Evolutionary conservation across 805 yeast genomes (phyloP).

Genomic region (Clavispora fructus): DNA sequence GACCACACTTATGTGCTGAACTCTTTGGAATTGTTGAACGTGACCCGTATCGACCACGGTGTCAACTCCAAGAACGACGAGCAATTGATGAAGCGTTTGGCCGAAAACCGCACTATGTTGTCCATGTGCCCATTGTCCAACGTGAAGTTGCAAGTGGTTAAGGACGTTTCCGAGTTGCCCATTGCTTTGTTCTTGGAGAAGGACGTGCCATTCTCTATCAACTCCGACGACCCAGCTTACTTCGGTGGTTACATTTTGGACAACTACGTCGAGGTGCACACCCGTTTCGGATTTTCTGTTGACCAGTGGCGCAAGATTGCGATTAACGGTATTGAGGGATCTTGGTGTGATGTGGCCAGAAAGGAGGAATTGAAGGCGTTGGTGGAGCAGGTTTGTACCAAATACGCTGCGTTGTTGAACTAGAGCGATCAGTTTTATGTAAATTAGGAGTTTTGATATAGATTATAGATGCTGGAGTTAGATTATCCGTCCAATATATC

Average conservation of each 20-base stretch:
- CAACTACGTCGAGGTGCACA: slow-evolving; percentile 63
- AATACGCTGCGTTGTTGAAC: slow-evolving; percentile 23
- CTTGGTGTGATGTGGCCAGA: slow-evolving; percentile 62
- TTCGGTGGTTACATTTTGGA: slow-evolving; percentile 83
- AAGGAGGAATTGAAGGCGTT: slow-evolving; percentile 43
- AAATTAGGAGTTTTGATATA: neutral
- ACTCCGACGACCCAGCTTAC: slow-evolving; percentile 55
- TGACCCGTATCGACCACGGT: slow-evolving; percentile 77
- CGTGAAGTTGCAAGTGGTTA: slow-evolving; percentile 68
- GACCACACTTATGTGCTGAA: slow-evolving; percentile 61
- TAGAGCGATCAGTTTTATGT: neutral
- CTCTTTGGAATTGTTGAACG: slow-evolving; percentile 49
- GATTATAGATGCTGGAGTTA: neutral
- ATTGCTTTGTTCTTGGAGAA: slow-evolving; percentile 53
- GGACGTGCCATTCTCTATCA: slow-evolving; percentile 67
- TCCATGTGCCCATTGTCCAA: slow-evolving; percentile 78
- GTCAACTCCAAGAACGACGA: slow-evolving; percentile 56
- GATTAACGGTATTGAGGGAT: slow-evolving; percentile 60
- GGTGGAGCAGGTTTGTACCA: slow-evolving; percentile 40
- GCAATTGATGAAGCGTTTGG: slow-evolving; percentile 52
- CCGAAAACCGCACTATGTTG: slow-evolving; percentile 50
- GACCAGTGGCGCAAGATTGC: slow-evolving; percentile 63
- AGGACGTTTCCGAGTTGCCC: slow-evolving; percentile 64
- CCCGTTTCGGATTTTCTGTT: slow-evolving; percentile 56
- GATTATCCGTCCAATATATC: no score